phyloP scores from a whole-genome alignment of 202 grass and related monocot species.

The Cymbopogon flexuosus region DNA sequence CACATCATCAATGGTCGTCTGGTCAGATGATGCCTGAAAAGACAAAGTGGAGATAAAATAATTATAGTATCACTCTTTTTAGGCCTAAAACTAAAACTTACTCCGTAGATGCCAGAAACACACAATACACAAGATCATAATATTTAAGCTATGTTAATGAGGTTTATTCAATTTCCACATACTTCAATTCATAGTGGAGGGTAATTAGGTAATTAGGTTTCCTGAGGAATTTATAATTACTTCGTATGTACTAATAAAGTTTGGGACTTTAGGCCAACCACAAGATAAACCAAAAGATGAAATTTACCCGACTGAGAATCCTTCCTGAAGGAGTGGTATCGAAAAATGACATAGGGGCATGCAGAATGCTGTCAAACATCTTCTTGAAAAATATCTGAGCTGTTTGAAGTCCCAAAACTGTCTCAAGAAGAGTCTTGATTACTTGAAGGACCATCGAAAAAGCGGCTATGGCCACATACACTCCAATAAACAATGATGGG shows the following conservation, averaged over 20 bases:
- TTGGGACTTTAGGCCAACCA: background rate
- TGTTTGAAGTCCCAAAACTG: constrained; percentile 47
- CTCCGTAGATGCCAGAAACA: background rate
- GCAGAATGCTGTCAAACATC: constrained; percentile 60
- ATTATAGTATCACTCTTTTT: background rate
- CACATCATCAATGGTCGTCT: constrained; percentile 61
- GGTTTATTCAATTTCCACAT: background rate
- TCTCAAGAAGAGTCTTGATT: constrained; percentile 45
- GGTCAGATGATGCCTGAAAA: constrained; percentile 75
- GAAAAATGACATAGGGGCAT: constrained; percentile 73
- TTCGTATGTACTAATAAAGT: background rate
- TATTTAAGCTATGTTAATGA: background rate
- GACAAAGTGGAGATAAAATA: background rate
- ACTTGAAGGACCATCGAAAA: constrained; percentile 41
- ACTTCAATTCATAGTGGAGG: background rate
- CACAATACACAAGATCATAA: background rate
- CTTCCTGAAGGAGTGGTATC: constrained; percentile 69
- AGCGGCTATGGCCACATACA: constrained; percentile 47
- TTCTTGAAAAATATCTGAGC: constrained; percentile 58
- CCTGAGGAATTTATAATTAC: background rate
- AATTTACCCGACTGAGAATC: constrained; percentile 60
- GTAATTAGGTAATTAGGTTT: background rate
- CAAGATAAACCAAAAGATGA: background rate
- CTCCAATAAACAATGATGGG: constrained; percentile 46
- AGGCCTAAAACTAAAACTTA: background rate